phyloP scores from a whole-genome alignment of 1,139 yeast genomes.

The Taphrina flavorubra region DNA sequence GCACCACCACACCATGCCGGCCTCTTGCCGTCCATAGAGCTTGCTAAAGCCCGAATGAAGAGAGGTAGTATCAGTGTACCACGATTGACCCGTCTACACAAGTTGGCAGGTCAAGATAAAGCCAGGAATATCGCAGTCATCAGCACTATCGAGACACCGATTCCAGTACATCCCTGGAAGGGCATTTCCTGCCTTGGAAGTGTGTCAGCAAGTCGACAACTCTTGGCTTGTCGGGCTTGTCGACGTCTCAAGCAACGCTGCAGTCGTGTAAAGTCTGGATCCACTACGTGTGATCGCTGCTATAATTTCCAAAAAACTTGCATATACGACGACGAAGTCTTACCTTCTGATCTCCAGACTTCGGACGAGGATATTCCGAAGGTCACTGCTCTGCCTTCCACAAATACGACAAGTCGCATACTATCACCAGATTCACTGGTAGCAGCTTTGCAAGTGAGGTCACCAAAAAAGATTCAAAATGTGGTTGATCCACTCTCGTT shows the following conservation, averaged over 20 bases:
- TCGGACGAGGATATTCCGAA: neutral
- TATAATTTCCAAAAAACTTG: neutral
- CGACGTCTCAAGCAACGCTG: conserved; percentile 6
- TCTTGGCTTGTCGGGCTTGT: neutral
- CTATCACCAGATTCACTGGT: conserved; percentile 11
- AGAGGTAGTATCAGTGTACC: conserved; percentile 11
- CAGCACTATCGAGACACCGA: neutral
- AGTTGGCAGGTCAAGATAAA: neutral
- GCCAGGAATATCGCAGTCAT: neutral
- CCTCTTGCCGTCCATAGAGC: conserved; percentile 3
- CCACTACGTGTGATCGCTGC: neutral
- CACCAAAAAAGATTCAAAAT: conserved; percentile 1
- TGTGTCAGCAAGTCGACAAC: neutral
- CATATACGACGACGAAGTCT: neutral
- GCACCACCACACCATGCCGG: neutral
- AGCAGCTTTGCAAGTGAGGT: conserved; percentile 14
- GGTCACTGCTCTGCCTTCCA: neutral
- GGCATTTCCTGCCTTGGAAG: no score
- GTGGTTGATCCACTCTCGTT: neutral
- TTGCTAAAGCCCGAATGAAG: conserved; percentile 22
- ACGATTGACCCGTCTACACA: neutral
- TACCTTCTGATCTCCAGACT: neutral
- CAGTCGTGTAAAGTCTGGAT: conserved; percentile 7
- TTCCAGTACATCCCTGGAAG: neutral
- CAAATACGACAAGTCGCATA: neutral